A percentile compares a stretch with the other conserved stretches of the same genome.
Conservation (phyloP, 179 eudicot species). For the Beta lomatogona region DNA sequence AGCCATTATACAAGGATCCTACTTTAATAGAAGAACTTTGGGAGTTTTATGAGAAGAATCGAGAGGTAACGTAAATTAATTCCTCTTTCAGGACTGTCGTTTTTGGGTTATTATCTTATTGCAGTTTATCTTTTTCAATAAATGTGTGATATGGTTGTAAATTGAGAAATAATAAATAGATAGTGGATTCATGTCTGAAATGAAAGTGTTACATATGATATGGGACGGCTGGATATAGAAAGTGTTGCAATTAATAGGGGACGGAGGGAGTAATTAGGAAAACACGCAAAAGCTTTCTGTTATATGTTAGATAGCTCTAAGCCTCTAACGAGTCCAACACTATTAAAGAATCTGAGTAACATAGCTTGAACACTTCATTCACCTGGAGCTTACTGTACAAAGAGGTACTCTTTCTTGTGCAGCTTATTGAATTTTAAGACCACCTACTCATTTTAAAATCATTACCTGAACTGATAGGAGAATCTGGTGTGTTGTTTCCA, state of each 20-base stretch:
- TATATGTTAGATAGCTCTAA: not conserved
- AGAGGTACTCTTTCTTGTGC: not conserved
- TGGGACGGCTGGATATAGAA: not conserved
- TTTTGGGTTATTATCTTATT: not conserved
- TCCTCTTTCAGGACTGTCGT: no score
- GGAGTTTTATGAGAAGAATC: constrained; percentile 52
- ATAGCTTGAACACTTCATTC: not conserved
- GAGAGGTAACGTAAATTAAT: constrained; percentile 45
- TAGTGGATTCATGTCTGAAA: no score
- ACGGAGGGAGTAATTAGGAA: no score
- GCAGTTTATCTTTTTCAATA: no score
- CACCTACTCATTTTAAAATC: not conserved
- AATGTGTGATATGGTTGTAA: no score
- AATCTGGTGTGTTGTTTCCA: not conserved
- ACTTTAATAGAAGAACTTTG: constrained; percentile 53
- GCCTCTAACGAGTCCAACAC: not conserved
- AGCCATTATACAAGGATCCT: constrained; percentile 52
- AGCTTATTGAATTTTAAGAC: not conserved
- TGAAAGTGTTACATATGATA: not conserved
- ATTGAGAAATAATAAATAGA: no score
- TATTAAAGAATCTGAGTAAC: not conserved
- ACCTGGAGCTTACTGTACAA: not conserved
- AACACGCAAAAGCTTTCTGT: not conserved
- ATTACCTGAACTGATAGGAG: not conserved
- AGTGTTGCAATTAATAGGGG: no score